These are phyloP conservation scores for Bjerkandera adusta DNA, from an alignment of 1,284 basidiomycete genomes.

Conservation along the genomic window DNA sequence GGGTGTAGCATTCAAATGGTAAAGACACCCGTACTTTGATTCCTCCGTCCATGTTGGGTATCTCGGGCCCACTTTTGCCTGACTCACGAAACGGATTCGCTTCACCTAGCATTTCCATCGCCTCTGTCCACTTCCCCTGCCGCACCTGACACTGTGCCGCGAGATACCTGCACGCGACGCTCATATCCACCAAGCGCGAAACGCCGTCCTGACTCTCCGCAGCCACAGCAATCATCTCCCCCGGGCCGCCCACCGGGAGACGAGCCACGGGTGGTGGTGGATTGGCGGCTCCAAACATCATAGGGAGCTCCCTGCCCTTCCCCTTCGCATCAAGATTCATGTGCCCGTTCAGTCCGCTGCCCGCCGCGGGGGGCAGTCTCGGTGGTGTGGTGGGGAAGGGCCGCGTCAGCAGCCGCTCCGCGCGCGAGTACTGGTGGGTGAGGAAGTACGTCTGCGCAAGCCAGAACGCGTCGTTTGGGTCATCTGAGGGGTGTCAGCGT, in stretches of 20 bases:
- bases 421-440: slow-evolving; percentile 92
- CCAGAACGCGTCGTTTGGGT: slow-evolving; percentile 98
- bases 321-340: slow-evolving; percentile 41
- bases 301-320: slow-evolving; percentile 55
- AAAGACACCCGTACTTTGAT: slow-evolving; percentile 61
- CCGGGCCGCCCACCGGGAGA: slow-evolving; percentile 61
- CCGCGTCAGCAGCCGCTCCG: slow-evolving; percentile 86
- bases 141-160: slow-evolving; percentile 94
- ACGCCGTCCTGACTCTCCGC: slow-evolving; percentile 61
- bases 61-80: slow-evolving; percentile 60
- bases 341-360: slow-evolving; percentile 43
- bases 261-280: slow-evolving; percentile 32
- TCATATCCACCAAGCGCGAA: slow-evolving; percentile 84
- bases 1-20: not conserved
- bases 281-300: slow-evolving; percentile 7
- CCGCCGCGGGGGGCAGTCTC: slow-evolving; percentile 32
- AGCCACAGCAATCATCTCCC: slow-evolving; percentile 63
- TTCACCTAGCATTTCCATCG: slow-evolving; percentile 91
- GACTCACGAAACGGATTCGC: slow-evolving; percentile 82
- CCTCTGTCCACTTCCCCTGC: slow-evolving; percentile 91
- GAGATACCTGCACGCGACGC: slow-evolving; percentile 89
- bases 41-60: slow-evolving; percentile 79
- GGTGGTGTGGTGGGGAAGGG: slow-evolving; percentile 64
- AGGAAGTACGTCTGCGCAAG: slow-evolving; percentile 97
- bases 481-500: slow-evolving; percentile 51